Base-by-base conservation (phyloP, 176 grass and related monocot genomes). In the Triticum urartu region DNA sequence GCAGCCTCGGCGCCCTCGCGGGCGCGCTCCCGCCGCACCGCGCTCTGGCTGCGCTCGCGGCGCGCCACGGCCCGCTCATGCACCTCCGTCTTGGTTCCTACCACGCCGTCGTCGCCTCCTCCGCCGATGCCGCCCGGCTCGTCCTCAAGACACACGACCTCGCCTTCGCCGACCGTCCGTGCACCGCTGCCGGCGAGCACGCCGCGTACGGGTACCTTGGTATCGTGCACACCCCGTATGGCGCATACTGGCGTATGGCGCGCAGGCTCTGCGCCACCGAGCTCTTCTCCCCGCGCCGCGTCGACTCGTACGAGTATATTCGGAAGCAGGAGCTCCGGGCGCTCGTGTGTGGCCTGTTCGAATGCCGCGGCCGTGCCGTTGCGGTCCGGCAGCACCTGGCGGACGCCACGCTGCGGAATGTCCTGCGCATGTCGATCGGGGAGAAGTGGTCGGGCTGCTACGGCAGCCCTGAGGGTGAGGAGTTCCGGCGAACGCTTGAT, bases 71-170 rank as follows among this genome's bases (percentile, higher is more conserved):
- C 38, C 71, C 86, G 26, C 84, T 95, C 64, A 91, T 95, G 89
- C 79, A 87, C 84, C 91, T 93, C 47, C 86, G 83, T 2, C 90
- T 93, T 25, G 94, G 94, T 32, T 91, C 94, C 81, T 82, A 79
- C 83, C 80, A 85, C 73, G 47, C 62, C 80, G 74, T 95, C 60
- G 89, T 95, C n/a, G 93, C 83, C 21, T 81, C 93, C 20, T 93
- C 94, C 64, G 86, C 80, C n/a, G 84, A 47, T 6, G 7, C 83
- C 6, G 91, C 91, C 52, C 71, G 86, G 8, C 86, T 95, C n/a
- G 64, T 95, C 21, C 91, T 95, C 87, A 93, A 93, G 77, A 89
- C 69, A 42, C 94, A 95, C 86, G 91, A 93, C 74, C 45, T 82
- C 72, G 66, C 59, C 6, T 93, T 95, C 78, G 80, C 83, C 20